These are phyloP conservation scores for Metschnikowia bowlesiae DNA, from an alignment of 805 yeast genomes.

Conservation along the genomic window DNA sequence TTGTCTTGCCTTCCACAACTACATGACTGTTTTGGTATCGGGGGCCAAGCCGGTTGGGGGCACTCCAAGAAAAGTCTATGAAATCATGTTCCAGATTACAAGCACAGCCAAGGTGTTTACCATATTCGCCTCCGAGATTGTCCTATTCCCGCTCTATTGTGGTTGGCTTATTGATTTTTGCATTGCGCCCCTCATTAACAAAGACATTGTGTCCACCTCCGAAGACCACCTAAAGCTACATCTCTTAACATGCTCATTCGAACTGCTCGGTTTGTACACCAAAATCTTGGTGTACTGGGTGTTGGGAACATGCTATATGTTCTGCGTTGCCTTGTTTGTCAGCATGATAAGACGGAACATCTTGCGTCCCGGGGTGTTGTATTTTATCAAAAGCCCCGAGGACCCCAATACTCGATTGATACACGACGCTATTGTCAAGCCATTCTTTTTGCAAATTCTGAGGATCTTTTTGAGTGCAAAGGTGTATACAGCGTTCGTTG, in stretches of 20 bases:
- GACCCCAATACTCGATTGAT: slow-evolving; percentile 85
- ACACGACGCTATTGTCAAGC: slow-evolving; percentile 80
- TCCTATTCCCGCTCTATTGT: slow-evolving; percentile 83
- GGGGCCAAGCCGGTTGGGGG: slow-evolving; percentile 46
- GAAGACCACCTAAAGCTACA: slow-evolving; percentile 10
- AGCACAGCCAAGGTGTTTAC: slow-evolving; percentile 70
- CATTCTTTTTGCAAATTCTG: slow-evolving; percentile 66
- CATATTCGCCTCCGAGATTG: slow-evolving; percentile 72
- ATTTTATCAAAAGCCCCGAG: slow-evolving; percentile 89
- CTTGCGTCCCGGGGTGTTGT: slow-evolving; percentile 83
- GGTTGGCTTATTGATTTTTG: slow-evolving; percentile 75
- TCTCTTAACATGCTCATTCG: slow-evolving; percentile 18
- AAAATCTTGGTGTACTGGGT: slow-evolving; percentile 47
- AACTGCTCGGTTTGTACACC: slow-evolving; percentile 6
- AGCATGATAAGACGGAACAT: slow-evolving; percentile 73
- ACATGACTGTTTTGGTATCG: slow-evolving; percentile 28
- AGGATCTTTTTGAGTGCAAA: slow-evolving; percentile 68
- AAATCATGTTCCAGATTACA: slow-evolving; percentile 48
- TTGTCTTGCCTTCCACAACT: slow-evolving; percentile 20
- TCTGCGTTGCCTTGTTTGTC: slow-evolving; percentile 76
- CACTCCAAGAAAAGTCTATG: slow-evolving; percentile 46
- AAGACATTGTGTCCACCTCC: background rate
- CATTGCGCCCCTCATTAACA: slow-evolving; percentile 49
- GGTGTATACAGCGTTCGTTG: slow-evolving; percentile 69
- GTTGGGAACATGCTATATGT: slow-evolving; percentile 83